Base-by-base conservation (phyloP, 352 stramenopile species). In the Phytopythium chamaehyphon region DNA sequence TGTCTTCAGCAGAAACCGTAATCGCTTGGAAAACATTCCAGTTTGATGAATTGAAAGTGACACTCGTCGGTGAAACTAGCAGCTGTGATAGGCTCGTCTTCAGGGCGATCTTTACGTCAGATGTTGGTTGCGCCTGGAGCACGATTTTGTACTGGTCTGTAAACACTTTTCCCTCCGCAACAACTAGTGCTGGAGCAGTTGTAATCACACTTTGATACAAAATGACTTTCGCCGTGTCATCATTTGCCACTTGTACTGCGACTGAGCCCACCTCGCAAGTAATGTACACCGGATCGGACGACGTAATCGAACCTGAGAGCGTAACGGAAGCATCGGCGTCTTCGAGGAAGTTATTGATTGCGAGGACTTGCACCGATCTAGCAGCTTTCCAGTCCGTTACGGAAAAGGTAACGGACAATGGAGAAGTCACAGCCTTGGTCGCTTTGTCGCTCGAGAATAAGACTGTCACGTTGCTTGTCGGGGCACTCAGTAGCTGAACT, bases 301-400 rank as follows among this genome's bases (percentile, higher is more conserved):
- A 78, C 0, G 40, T 51, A 18, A 78, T 59, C 2, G 59, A 53
- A 3, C 57, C 40, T 1, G 46, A 57, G 31, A 85, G 56, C 0
- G 24, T 51, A 18, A 65, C 61, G 2, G 53, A 40, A 1, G 46
- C 56, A 38, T 82, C 66, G 0, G 45, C 50, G 40, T 86, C 72
- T 47, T 88, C 69, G 2, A 88, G 2, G 36, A 72, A 83, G 36
- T 88, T 76, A 46, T 83, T 83, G 0, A 71, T 28, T 14, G 72
- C 69, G 24, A 42, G 31, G 15, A 86, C 57, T 37, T 74, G 64
- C n/a, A 86, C 15, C 0, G 16, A 66, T 8, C 66, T 62, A 36
- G 51, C 45, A 2, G 54, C 38, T 33, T 42, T 71, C 71, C 75
- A 88, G 23, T 76, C 57, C 1, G 42, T 60, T 1, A 26, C 28